Conservation (phyloP, 352 stramenopile genomes). For the Thraustochytrium striatum region DNA sequence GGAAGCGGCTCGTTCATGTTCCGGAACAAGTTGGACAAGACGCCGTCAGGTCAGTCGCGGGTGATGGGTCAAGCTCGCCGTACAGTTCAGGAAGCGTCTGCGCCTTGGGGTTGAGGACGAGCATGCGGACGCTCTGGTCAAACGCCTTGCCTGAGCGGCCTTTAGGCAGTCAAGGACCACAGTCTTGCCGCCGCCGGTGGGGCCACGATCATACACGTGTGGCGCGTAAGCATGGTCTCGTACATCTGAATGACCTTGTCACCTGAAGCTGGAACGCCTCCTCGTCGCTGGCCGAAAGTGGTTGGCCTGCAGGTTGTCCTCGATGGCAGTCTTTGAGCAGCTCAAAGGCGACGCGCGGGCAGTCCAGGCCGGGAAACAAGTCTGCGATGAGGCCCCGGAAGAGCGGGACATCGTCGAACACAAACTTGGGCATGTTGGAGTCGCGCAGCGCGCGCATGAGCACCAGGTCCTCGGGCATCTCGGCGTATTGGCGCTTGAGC, state of each 20-base stretch:
- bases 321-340: conserved; percentile 78
- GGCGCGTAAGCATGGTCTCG: conserved; percentile 88
- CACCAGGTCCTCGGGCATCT: conserved; percentile 86
- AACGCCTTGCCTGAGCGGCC: conserved; percentile 72
- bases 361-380: conserved; percentile 86
- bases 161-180: conserved; percentile 81
- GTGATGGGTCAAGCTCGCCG: conserved; percentile 89
- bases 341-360: conserved; percentile 82
- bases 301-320: conserved; percentile 69
- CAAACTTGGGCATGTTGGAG: conserved; percentile 93
- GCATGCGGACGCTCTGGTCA: conserved; percentile 82
- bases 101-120: conserved; percentile 88
- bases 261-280: conserved; percentile 75
- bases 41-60: conserved; percentile 89
- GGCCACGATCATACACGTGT: conserved; percentile 94
- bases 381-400: conserved; percentile 91
- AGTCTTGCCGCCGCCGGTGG: conserved; percentile 84
- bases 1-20: conserved; percentile 86
- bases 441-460: conserved; percentile 89
- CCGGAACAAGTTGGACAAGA: conserved; percentile 87
- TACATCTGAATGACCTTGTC: conserved; percentile 96
- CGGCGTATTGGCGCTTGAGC: conserved; percentile 83
- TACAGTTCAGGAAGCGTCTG: conserved; percentile 88
- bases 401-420: conserved; percentile 89
- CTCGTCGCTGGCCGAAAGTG: conserved; percentile 72